Evolutionary conservation across 768 basidiomycete species (phyloP).

Genomic region (Kockovaella imperatae): DNA sequence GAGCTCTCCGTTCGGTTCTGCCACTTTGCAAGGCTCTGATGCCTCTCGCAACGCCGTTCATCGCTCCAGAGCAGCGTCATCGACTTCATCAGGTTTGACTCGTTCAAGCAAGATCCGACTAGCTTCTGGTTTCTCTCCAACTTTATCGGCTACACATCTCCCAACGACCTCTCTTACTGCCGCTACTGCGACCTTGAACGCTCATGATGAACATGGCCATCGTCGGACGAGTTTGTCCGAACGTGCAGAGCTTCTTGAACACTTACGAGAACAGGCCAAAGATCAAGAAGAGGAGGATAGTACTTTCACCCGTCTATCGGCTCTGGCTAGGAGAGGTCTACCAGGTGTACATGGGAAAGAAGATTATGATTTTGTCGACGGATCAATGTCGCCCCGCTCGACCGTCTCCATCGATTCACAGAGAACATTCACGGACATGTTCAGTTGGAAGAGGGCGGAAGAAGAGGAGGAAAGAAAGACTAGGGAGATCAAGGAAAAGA

Average conservation of each 20-base stretch:
- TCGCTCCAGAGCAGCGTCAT: constrained; percentile 22
- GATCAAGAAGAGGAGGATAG: not conserved
- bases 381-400: constrained; percentile 20
- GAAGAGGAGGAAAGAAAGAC: constrained; percentile 6
- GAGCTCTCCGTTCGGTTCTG: not conserved
- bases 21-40: not conserved
- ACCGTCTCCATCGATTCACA: constrained; percentile 8
- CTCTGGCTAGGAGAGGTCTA: constrained; percentile 21
- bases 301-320: constrained; percentile 23
- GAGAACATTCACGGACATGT: constrained; percentile 5
- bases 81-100: constrained; percentile 25
- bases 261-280: constrained; percentile 21
- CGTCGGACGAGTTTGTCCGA: constrained; percentile 14
- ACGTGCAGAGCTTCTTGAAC: constrained; percentile 13
- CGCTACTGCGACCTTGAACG: constrained; percentile 3
- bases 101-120: constrained; percentile 9
- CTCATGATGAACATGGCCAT: not conserved
- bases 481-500: constrained; percentile 17
- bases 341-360: constrained; percentile 28
- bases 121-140: constrained; percentile 31
- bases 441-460: constrained; percentile 15
- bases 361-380: constrained; percentile 9
- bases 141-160: constrained; percentile 11
- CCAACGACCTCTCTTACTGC: constrained; percentile 20
- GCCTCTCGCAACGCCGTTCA: not conserved